Conservation (phyloP, 345 rosid genomes). For the Corymbia maculata region DNA sequence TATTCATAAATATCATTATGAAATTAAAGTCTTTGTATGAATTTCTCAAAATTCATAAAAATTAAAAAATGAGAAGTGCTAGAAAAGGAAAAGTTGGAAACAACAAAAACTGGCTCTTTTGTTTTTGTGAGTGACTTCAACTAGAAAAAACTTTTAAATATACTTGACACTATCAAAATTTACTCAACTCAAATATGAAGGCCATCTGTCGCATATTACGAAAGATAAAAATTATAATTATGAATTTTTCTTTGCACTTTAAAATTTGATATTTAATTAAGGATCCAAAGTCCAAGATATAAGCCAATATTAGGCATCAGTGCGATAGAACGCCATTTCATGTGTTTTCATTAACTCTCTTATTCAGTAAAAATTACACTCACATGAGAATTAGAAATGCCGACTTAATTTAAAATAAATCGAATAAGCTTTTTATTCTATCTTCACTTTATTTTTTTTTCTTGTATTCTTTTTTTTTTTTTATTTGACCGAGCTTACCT, state of each 20-base stretch:
- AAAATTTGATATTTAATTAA: background rate
- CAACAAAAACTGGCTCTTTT: background rate
- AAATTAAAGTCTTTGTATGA: background rate
- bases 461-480: background rate
- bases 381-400: background rate
- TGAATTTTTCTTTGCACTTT: background rate
- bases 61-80: background rate
- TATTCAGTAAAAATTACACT: background rate
- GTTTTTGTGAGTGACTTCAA: no score
- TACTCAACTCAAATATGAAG: background rate
- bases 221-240: background rate
- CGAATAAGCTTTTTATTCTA: background rate
- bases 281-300: background rate
- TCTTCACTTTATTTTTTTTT: background rate
- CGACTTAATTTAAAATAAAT: background rate
- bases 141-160: no score
- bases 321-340: background rate
- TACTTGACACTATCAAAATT: background rate
- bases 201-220: background rate
- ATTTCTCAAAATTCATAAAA: background rate
- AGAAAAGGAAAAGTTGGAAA: background rate
- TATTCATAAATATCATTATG: background rate
- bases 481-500: background rate
- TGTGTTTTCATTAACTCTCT: background rate
- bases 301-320: background rate